Base-by-base conservation (phyloP, 805 yeast species). In the Saccharomycopsis sp. region DNA sequence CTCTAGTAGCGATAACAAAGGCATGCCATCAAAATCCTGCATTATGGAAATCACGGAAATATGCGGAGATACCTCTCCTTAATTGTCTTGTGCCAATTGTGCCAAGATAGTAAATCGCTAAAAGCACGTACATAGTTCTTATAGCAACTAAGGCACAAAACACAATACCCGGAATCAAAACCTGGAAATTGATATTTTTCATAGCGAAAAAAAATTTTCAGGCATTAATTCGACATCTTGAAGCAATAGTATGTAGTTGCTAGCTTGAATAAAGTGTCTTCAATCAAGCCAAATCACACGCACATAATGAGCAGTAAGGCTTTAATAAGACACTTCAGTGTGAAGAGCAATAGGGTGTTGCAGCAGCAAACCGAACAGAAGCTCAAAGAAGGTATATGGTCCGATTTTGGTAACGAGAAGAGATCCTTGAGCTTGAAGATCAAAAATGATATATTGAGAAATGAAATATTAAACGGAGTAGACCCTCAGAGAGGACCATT, bases 401-500 rank as follows among this genome's bases (percentile, higher is more conserved):
- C 53, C 2, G 15, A 51, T 7, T 59, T 61, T 29, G 52, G 53
- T 17, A 49, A 47, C 7, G 54, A 15, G 17, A 23, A 52, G 2
- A 38, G 64, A 25, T 41, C 59, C 14, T 35, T 52, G 22, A 22
- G 42, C 19, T 59, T 74, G 50, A 67, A 69, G 9, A 63, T 72
- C 14, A 58, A 60, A 47, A 66, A 70, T 17, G 60, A 62, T 23
- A 53, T 51, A n/a, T 56, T 67, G 19, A 73, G 69, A 64, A 58
- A 67, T 25, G 66, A 71, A 44, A 60, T 76, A 5, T 63, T 75
- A 41, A 63, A 71, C 29, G 78, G 77, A 9, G 66, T 67, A 15
- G 58, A 56, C 41, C 64, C 73, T 12, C 55, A 61, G 7, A 60
- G 63, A 29, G 88, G 88, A 1, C 89, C 89, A 8, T 75, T 74